Conservation (phyloP, 352 stramenopile species). For the Pythium phragmiticola region DNA sequence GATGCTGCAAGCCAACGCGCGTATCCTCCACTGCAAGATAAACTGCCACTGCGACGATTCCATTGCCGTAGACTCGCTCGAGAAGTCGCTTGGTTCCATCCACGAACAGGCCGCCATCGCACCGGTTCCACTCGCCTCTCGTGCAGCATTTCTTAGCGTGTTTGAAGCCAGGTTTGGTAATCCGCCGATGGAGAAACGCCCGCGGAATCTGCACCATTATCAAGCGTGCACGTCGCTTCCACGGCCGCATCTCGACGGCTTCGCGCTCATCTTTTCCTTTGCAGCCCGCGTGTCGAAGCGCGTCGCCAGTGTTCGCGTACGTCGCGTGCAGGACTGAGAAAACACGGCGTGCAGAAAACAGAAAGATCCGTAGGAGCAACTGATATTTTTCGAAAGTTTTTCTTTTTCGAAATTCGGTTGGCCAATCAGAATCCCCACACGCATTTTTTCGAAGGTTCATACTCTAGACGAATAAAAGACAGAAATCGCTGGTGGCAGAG, state of each 20-base stretch:
- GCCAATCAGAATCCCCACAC: background rate
- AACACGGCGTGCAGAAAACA: too few relatives aligned
- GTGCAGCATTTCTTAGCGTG: background rate
- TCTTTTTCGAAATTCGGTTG: background rate
- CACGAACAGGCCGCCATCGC: background rate
- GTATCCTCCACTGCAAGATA: background rate
- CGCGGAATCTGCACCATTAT: too few relatives aligned
- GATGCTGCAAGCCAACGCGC: slow-evolving; percentile 7
- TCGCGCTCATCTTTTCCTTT: background rate
- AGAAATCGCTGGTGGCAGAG: background rate
- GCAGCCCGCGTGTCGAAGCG: background rate
- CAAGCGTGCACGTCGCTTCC: background rate
- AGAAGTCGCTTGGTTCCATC: background rate
- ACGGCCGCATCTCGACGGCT: background rate
- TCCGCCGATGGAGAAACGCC: too few relatives aligned
- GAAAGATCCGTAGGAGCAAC: too few relatives aligned
- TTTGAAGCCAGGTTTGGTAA: background rate
- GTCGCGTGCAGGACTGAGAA: too few relatives aligned
- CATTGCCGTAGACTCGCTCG: background rate
- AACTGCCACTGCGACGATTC: too few relatives aligned
- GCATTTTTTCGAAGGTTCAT: background rate
- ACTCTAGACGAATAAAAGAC: background rate
- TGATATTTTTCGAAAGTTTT: background rate
- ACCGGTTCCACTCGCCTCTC: background rate
- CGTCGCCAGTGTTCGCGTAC: background rate